Evolutionary conservation across 23 red algal species (phyloP), one percentile per base, ranked within the genome.

Genomic region (Chondrus crispus): DNA sequence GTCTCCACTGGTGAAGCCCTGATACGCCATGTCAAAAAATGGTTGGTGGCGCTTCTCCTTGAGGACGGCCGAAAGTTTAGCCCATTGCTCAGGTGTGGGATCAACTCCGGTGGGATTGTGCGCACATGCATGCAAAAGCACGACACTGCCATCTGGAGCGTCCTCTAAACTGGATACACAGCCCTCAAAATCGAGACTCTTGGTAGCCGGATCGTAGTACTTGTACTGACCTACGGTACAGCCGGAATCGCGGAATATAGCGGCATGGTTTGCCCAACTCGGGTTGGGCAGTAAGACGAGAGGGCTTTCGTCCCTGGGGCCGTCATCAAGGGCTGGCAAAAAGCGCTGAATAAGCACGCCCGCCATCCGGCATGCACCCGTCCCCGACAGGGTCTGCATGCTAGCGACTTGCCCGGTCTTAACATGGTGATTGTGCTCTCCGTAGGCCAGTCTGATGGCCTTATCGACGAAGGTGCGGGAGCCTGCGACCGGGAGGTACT

Each of bases 41-140:
- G 93, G 70, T 28, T 88, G 48, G 16, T 89, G 84, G 22, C 81
- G 62, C 60, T 82, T 88, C 29, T 91, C 84, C 82, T 52, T 75
- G 9, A 98, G 12, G 29, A 93, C 87, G 20, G 75, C 84, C 29
- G 69, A 82, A 20, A 98, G 37, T 20, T 76, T 64, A 16, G 42
- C 80, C 96, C 96, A 98, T 70, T 95, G 75, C 40, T 93, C 87
- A 82, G 39, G 48, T 44, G 10, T 74, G 33, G 80, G 80, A 76
- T 98, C 96, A 24, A 86, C 79, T 39, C 96, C 96, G 5, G 96
- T 98, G 19, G 96, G 96, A 71, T 98, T 98, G 80, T 98, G 96
- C 20, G 93, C 91, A 42, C 85, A 92, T 3, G 96, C 96, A 76
- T 98, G 88, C 22, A 98, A 62, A 52, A 98, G 63, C 16, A 95